Conservation (phyloP, 768 basidiomycete species). For the Naganishia randhawae region DNA sequence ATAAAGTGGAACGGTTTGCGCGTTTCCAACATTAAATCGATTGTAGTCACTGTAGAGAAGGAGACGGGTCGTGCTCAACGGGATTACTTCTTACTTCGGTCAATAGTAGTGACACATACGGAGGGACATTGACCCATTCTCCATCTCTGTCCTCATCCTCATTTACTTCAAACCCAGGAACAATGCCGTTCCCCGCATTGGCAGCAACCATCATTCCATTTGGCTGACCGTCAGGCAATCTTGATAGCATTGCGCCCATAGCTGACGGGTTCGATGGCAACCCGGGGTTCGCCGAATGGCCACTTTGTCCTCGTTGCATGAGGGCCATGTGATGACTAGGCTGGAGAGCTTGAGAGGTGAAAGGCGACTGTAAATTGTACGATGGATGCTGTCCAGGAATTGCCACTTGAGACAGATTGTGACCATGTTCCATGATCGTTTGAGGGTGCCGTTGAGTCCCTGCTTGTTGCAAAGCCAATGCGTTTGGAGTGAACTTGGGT, state of each 20-base stretch:
- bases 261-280: too few relatives aligned
- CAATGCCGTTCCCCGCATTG: not conserved
- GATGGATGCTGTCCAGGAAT: not conserved
- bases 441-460: not conserved
- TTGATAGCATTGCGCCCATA: not conserved
- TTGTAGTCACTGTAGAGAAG: not conserved
- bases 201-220: not conserved
- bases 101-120: conserved; percentile 2
- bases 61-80: too few relatives aligned
- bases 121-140: conserved; percentile 9
- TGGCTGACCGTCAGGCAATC: not conserved
- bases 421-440: not conserved
- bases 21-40: not conserved
- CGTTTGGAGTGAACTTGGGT: not conserved
- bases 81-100: too few relatives aligned
- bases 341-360: not conserved
- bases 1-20: not conserved
- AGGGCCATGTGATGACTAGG: conserved; percentile 4
- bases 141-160: conserved; percentile 44
- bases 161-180: conserved; percentile 35
- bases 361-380: not conserved
- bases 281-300: not conserved
- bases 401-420: not conserved
- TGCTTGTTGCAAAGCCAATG: not conserved
- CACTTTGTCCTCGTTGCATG: not conserved